Evolutionary conservation across 2,329 filamentous ascomycete genomes (phyloP).

Genomic region (Cercospora nicotianae): DNA sequence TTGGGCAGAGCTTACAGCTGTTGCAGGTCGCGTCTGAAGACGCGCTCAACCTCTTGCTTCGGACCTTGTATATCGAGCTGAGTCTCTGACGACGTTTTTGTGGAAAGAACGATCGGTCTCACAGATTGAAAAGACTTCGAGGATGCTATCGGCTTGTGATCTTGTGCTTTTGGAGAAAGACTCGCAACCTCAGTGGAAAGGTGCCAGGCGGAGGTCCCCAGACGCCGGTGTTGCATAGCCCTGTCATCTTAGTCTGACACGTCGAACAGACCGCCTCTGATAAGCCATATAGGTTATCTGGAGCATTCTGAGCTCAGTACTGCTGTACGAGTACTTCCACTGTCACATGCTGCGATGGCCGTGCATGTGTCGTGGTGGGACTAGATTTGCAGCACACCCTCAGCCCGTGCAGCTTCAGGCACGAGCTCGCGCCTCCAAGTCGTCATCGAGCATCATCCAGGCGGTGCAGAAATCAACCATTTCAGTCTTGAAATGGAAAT

Average conservation of each 20-base stretch:
- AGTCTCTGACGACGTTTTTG: no score
- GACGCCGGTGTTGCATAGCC: neutral
- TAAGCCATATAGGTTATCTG: neutral
- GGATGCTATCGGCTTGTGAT: no score
- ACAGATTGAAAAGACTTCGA: no score
- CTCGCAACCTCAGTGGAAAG: no score
- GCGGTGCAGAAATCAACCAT: neutral
- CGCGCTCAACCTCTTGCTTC: no score
- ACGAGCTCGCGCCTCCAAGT: neutral
- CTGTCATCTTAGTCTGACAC: neutral
- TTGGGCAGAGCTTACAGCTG: no score
- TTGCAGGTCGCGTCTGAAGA: no score
- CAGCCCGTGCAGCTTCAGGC: neutral
- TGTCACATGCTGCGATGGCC: neutral
- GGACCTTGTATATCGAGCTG: no score
- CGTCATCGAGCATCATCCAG: slow-evolving; percentile 4
- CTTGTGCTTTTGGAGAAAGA: no score
- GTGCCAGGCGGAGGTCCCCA: no score
- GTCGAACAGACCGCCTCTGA: neutral
- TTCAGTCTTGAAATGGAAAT: neutral
- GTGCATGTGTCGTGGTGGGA: neutral
- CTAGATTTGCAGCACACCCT: slow-evolving; percentile 1
- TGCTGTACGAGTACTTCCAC: neutral
- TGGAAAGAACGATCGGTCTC: no score
- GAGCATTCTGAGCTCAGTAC: neutral